Percentiles rank a stretch among this genome's conserved stretches.
Conservation (phyloP, 2,329 filamentous ascomycete species). For the Didymella arachidicola region DNA sequence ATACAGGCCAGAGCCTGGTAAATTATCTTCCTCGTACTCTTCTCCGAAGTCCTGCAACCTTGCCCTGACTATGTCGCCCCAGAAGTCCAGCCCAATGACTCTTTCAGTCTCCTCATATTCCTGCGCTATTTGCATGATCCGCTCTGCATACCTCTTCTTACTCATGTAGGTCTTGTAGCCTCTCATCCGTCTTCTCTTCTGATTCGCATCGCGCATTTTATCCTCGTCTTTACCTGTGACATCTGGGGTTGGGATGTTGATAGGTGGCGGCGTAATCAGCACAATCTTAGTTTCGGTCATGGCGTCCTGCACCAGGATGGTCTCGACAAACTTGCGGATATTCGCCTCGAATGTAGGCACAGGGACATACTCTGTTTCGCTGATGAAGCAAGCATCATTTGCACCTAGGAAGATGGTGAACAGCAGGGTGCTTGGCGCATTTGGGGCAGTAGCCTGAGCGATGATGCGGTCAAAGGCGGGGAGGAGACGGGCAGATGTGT, state of each 20-base stretch:
- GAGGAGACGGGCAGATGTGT: conserved; percentile 38
- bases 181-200: conserved; percentile 24
- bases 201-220: conserved; percentile 16
- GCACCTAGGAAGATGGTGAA: conserved; percentile 53
- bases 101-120: conserved; percentile 45
- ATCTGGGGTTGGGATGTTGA: conserved; percentile 36
- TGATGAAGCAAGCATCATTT: conserved; percentile 50
- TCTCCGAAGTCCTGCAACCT: conserved; percentile 34
- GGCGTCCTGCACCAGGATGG: conserved; percentile 41
- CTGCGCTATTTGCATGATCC: conserved; percentile 47
- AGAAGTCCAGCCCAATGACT: conserved; percentile 48
- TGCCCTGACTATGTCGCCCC: conserved; percentile 41
- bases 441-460: conserved; percentile 25
- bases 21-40: conserved; percentile 40
- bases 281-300: conserved; percentile 47
- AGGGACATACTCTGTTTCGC: conserved; percentile 39
- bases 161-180: conserved; percentile 48
- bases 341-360: conserved; percentile 45
- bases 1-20: conserved; percentile 49
- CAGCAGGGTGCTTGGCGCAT: conserved; percentile 42
- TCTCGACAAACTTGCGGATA: conserved; percentile 48
- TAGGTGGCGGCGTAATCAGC: conserved; percentile 50
- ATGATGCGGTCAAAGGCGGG: conserved; percentile 38
- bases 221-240: background rate
- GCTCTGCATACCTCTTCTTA: conserved; percentile 51